A percentile compares a stretch with the other conserved stretches of the same genome.
These are phyloP conservation scores for Salinomyces thailandicus DNA, from an alignment of 2,329 filamentous ascomycete genomes.

Conservation along the genomic window DNA sequence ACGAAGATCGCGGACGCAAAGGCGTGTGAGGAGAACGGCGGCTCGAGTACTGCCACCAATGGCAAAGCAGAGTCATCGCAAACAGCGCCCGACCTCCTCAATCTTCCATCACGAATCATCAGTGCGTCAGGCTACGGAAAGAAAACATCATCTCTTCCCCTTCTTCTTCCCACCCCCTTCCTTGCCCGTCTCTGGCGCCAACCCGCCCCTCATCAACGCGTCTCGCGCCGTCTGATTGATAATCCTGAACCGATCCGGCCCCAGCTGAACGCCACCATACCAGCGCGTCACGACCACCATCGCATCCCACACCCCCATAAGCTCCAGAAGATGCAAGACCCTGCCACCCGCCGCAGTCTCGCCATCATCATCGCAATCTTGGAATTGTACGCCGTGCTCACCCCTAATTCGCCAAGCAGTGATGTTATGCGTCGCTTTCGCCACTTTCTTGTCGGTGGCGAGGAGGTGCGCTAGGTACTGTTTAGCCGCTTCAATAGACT, in stretches of 20 bases:
- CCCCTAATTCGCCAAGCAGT: conserved; percentile 79
- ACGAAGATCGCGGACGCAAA: background rate
- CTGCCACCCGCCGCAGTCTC: conserved; percentile 84
- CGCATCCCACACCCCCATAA: conserved; percentile 88
- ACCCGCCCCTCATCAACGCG: conserved; percentile 66
- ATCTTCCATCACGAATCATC: background rate
- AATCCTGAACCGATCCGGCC: conserved; percentile 77
- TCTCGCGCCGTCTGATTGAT: conserved; percentile 84
- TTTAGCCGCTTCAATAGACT: conserved; percentile 60
- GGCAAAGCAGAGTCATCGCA: too few relatives aligned
- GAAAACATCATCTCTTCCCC: conserved; percentile 11
- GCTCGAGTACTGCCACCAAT: too few relatives aligned
- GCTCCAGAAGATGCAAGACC: conserved; percentile 78
- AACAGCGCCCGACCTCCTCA: too few relatives aligned
- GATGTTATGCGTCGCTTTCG: conserved; percentile 89
- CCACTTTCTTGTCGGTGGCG: conserved; percentile 69
- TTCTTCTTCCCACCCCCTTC: conserved; percentile 17
- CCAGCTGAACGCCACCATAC: conserved; percentile 87
- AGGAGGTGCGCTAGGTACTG: conserved; percentile 64
- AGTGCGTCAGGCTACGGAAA: background rate
- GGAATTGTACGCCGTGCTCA: conserved; percentile 44
- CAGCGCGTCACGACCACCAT: conserved; percentile 90
- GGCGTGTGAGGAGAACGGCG: too few relatives aligned
- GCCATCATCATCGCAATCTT: conserved; percentile 94
- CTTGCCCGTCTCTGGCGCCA: conserved; percentile 46